A percentile compares a stretch with the other conserved stretches of the same genome.
Conservation (phyloP, 805 yeast genomes). For the Teunomyces kruisii region DNA sequence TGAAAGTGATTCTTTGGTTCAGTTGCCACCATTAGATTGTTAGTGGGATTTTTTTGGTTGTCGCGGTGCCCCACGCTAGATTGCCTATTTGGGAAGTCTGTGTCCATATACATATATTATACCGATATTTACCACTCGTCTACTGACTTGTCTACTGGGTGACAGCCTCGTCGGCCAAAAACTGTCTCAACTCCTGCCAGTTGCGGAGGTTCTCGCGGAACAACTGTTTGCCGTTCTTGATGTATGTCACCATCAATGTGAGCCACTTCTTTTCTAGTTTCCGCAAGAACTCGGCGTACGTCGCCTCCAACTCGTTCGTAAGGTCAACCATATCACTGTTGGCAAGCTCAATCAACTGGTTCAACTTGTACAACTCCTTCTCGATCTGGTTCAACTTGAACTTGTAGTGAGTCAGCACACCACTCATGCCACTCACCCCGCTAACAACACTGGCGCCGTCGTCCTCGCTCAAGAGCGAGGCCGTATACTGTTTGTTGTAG, state of each 20-base stretch:
- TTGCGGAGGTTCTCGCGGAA: conserved; percentile 29
- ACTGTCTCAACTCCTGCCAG: conserved; percentile 35
- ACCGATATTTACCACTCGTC: not conserved
- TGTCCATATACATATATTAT: not conserved
- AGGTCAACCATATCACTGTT: conserved; percentile 44
- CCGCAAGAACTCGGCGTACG: conserved; percentile 34
- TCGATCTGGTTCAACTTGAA: conserved; percentile 35
- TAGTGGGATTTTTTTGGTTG: not conserved
- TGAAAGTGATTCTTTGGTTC: not conserved
- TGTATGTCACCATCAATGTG: conserved; percentile 34
- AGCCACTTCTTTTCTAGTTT: conserved; percentile 45
- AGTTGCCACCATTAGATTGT: not conserved
- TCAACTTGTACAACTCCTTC: conserved; percentile 43
- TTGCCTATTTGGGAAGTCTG: conserved; percentile 9
- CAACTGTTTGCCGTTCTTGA: conserved; percentile 33
- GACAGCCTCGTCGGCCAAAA: conserved; percentile 3
- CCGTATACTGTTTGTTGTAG: conserved; percentile 14
- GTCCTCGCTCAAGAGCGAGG: conserved; percentile 11
- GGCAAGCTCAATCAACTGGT: conserved; percentile 46
- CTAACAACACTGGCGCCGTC: conserved; percentile 6
- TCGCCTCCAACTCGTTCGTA: conserved; percentile 43
- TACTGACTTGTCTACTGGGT: no score
- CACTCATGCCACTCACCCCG: not conserved
- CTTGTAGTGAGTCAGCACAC: conserved; percentile 17
- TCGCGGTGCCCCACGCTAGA: conserved; percentile 4